Conservation (phyloP, 2,329 filamentous ascomycete genomes). For the Neofusicoccum ribis region DNA sequence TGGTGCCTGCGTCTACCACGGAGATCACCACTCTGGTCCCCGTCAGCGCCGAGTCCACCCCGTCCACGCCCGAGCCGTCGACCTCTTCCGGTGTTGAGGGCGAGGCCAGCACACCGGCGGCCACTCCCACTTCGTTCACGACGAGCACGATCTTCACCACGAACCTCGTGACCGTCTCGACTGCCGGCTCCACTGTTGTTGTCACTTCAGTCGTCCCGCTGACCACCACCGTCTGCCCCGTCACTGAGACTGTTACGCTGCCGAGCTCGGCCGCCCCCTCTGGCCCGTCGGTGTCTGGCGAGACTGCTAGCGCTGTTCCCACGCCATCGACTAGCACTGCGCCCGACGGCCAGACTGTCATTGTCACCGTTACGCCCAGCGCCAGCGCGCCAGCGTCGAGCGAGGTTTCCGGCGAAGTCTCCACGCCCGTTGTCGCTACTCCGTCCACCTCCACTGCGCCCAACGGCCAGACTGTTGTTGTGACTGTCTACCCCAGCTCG, state of each 20-base stretch:
- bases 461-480: neutral
- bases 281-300: neutral
- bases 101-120: neutral
- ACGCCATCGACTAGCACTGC: neutral
- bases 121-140: neutral
- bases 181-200: conserved; percentile 12
- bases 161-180: neutral
- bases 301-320: neutral
- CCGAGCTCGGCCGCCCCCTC: neutral
- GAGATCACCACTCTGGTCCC: conserved; percentile 11
- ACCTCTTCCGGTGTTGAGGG: neutral
- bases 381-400: neutral
- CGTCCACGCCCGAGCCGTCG: neutral
- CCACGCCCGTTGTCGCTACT: neutral
- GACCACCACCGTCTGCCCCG: conserved; percentile 32
- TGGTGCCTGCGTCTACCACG: conserved; percentile 1
- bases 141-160: conserved; percentile 7
- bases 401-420: conserved; percentile 12
- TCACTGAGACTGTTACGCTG: conserved; percentile 29
- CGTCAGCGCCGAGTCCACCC: conserved; percentile 11
- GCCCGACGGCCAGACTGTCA: neutral
- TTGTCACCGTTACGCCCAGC: neutral
- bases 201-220: conserved; percentile 7
- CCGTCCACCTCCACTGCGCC: neutral
- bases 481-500: neutral